Conservation (phyloP, 1,139 yeast genomes). For the Zygoascus meyerae region DNA sequence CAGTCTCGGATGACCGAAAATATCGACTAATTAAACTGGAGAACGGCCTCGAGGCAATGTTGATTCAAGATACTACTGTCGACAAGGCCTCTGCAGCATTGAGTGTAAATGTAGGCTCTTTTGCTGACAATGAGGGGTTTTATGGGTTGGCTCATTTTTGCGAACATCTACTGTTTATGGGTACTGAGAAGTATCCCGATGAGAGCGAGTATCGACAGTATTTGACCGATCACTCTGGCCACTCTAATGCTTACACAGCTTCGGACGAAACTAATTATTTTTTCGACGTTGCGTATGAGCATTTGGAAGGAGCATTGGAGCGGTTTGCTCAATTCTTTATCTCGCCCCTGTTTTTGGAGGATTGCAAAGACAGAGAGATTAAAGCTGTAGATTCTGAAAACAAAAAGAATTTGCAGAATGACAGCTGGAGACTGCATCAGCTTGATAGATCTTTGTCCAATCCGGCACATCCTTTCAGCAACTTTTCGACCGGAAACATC, state of each 20-base stretch:
- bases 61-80: constrained; percentile 78
- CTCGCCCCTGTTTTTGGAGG: constrained; percentile 69
- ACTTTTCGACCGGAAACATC: constrained; percentile 69
- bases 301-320: constrained; percentile 81
- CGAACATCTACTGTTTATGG: constrained; percentile 94
- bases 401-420: constrained; percentile 87
- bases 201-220: constrained; percentile 85
- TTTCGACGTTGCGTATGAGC: constrained; percentile 73
- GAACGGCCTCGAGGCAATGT: constrained; percentile 65
- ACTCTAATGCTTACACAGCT: constrained; percentile 81
- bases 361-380: constrained; percentile 86
- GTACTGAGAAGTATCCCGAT: constrained; percentile 85
- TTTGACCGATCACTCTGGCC: constrained; percentile 64
- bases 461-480: constrained; percentile 61
- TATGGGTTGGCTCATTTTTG: constrained; percentile 96
- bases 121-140: constrained; percentile 64
- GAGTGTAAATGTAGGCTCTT: constrained; percentile 88
- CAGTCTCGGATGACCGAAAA: constrained; percentile 56
- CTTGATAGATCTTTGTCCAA: constrained; percentile 71
- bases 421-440: constrained; percentile 83
- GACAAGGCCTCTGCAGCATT: constrained; percentile 92
- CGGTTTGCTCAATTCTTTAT: constrained; percentile 91
- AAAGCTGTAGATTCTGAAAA: constrained; percentile 95
- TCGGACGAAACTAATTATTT: constrained; percentile 86
- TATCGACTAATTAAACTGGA: constrained; percentile 62